Base-by-base conservation (phyloP, 208 protist genomes). In the Angomonas ambiguus region DNA sequence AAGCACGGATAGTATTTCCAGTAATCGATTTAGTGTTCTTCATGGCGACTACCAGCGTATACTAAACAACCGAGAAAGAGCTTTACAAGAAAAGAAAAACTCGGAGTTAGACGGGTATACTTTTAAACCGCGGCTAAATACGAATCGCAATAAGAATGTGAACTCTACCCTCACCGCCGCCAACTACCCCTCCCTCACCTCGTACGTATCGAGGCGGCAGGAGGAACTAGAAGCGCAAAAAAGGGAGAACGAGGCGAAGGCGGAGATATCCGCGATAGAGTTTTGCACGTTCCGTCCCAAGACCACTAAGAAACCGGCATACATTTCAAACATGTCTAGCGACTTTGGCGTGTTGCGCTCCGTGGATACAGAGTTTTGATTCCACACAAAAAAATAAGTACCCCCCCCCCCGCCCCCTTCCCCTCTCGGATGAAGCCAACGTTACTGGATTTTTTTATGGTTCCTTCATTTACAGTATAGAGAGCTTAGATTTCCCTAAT, bases 291-390 rank as follows among this genome's bases (percentile, higher is more conserved):
- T 95, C 67, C 71, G 68, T 18, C 89, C 89, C 13, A 60, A 77
- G 38, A 83, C 72, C 8, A 86, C 74, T 34, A 88, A 83, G 35
- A 70, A 67, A 35, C 90, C 90, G 0, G 60, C 74, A 20, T 95
- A 93, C 67, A 76, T 95, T 32, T 57, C 76, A 1, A 79, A 80
- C 41, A 93, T 93, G 84, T 79, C 84, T 0, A 82, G 74, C 24
- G 83, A 75, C 65, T 92, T 92, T 69, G 78, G 80, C 58, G 70
- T 85, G 53, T 65, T 93, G 41, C 77, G 83, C 1, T 71, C 85
- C 30, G 75, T 85, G 48, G 77, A 85, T 45, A 51, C 55, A 4
- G 77, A 89, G 30, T 76, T 82, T 24, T 62, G 25, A 61, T 59
- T 22, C 35, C 4, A 6, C 11, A 8, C n/a, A 8, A 56, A 5